Percentiles rank a stretch among this genome's conserved stretches.
Evolutionary conservation across 2,329 filamentous ascomycete genomes (phyloP).

Genomic region (Sphaerulina musiva): DNA sequence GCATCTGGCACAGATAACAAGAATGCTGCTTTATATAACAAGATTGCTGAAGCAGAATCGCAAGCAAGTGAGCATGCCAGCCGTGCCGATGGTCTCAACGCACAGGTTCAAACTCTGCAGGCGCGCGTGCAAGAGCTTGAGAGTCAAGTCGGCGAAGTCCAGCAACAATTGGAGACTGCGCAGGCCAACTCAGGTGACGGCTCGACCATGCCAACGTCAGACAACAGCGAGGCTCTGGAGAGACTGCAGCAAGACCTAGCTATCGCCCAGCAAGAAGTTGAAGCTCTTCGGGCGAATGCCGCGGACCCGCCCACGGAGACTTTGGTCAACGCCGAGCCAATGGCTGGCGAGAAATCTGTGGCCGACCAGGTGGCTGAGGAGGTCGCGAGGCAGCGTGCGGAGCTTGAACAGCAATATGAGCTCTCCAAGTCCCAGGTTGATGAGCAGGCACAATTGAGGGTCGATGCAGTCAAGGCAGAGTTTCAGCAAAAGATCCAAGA

Average conservation of each 20-base stretch:
- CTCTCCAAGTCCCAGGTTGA: conserved; percentile 43
- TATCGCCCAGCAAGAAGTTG: conserved; percentile 42
- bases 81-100: conserved; percentile 33
- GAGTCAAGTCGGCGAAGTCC: conserved; percentile 45
- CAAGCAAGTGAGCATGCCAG: conserved; percentile 36
- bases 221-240: conserved; percentile 29
- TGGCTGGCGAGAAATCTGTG: conserved; percentile 32
- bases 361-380: conserved; percentile 46
- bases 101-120: conserved; percentile 48
- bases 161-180: conserved; percentile 37
- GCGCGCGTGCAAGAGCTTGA: conserved; percentile 59
- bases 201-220: conserved; percentile 1
- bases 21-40: conserved; percentile 33
- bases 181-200: conserved; percentile 7
- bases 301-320: conserved; percentile 17
- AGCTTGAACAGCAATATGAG: conserved; percentile 35
- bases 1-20: conserved; percentile 28
- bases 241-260: conserved; percentile 39
- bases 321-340: conserved; percentile 20
- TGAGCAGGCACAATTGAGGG: conserved; percentile 48
- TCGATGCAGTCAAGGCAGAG: conserved; percentile 61
- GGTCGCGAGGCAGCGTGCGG: conserved; percentile 33
- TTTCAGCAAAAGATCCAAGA: conserved; percentile 62
- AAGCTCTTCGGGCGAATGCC: conserved; percentile 38
- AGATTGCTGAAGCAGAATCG: conserved; percentile 37